Evolutionary conservation across 2,329 filamentous ascomycete species (phyloP), one percentile per base, ranked within the genome.

Genomic region (Amauroascus niger): DNA sequence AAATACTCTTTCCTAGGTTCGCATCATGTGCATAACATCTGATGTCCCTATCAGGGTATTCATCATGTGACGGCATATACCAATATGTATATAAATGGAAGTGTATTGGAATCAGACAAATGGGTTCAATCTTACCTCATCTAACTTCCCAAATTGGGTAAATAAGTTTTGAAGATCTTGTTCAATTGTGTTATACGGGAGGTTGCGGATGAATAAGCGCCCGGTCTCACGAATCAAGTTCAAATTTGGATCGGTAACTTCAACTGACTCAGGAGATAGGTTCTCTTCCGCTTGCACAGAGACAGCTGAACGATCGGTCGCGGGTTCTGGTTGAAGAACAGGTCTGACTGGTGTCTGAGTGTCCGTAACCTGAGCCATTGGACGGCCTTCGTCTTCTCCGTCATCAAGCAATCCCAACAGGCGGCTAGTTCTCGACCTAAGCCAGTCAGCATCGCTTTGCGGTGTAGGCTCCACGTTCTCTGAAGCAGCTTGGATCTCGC

Each of bases 41-140:
- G 91, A 83, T 97, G 93, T 97, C 93, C 93, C 93, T 97, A 97
- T 97, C 93, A 82, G 86, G 86, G 81, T 81, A 76, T 88, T 97
- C 91, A 97, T 97, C 93, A 91, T 80, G 74, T 55, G 58, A 54
- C 57, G 53, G 51, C 53, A 4, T 44, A 49, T 41, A 49, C 55
- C 43, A 16, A 40, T 33, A n/a, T n/a, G 39, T 40, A 60, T 59
- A 64, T 61, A 55, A 55, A 52, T 40, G 51, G 49, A 47, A 37
- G 48, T 33, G 26, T 22, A 22, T 52, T 47, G 7, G 32, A 30
- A 44, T 49, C 32, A 14, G 18, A 28, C n/a, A 44, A 32, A n/a
- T n/a, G n/a, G n/a, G n/a, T n/a, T n/a, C n/a, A n/a, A 40, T 72
- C 87, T 78, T 83, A 97, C 93, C 84, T 97, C 91, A 78, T 91